These are phyloP conservation scores for Gastrolobium bilobum DNA, from an alignment of 306 rosid genomes.

Conservation along the genomic window DNA sequence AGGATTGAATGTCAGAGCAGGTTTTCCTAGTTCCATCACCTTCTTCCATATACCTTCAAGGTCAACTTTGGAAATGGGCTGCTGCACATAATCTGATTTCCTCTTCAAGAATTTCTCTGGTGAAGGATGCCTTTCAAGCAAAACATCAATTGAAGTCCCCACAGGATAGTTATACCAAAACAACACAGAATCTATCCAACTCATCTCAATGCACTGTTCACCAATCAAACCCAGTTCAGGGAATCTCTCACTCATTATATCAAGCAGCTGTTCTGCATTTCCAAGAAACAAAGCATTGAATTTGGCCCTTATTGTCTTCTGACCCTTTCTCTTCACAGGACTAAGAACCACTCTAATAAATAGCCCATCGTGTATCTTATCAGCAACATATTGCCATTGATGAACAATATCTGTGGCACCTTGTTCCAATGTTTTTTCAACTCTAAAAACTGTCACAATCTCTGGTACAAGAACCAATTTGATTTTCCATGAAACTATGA, in stretches of 20 bases:
- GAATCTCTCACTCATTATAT: constrained; percentile 54
- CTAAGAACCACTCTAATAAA: constrained; percentile 73
- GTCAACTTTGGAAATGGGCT: constrained; percentile 57
- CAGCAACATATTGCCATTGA: constrained; percentile 71
- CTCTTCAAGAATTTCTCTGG: constrained; percentile 68
- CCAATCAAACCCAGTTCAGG: constrained; percentile 66
- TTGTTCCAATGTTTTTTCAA: constrained; percentile 72
- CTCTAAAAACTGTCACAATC: constrained; percentile 68
- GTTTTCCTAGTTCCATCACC: constrained; percentile 67
- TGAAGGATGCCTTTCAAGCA: constrained; percentile 63
- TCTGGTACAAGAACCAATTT: constrained; percentile 67
- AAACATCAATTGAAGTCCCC: constrained; percentile 58
- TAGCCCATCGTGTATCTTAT: constrained; percentile 54
- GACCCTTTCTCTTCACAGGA: constrained; percentile 55
- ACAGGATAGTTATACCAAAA: constrained; percentile 68
- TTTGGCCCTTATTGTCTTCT: constrained; percentile 62
- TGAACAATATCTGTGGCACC: constrained; percentile 66
- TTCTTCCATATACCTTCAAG: constrained; percentile 74
- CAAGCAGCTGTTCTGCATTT: constrained; percentile 49
- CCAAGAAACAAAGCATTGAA: constrained; percentile 77
- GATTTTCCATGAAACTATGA: constrained; percentile 74
- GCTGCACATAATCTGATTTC: constrained; percentile 77
- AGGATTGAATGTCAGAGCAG: constrained; percentile 63
- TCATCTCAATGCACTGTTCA: constrained; percentile 66
- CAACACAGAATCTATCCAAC: constrained; percentile 69